Evolutionary conservation across 2,329 filamentous ascomycete genomes (phyloP), one percentile per base, ranked within the genome.

Genomic region (Cercospora sp.): DNA sequence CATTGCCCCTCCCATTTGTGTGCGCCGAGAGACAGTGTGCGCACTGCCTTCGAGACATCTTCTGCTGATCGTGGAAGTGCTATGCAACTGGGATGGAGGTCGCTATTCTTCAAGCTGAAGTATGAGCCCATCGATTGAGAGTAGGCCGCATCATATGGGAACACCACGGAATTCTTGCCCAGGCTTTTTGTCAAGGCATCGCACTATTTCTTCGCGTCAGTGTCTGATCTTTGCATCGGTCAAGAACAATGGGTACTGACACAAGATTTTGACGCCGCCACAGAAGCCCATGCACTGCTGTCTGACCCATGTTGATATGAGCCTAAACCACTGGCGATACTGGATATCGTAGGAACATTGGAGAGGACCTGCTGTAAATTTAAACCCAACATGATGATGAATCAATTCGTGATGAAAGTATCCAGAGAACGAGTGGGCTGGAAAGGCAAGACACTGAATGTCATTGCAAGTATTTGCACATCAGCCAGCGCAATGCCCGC

Each of bases 71-170:
- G 65, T n/a, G 73, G 72, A 5, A 63, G 57, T 28, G 73, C 40
- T 21, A 75, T 60, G 43, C 72, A 75, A n/a, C 66, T 53, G 8
- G 73, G 72, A 21, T 65, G 24, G 3, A 72, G 32, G 5, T 49
- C 59, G 28, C 57, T 61, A 43, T 72, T 72, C 30, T 73, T 71
- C n/a, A 64, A 32, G 40, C 68, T 71, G 70, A 73, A 74, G 64
- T 74, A 74, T 12, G 71, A 73, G 8, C 67, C 61, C 9, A 73
- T 49, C 1, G 73, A 73, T 6, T 61, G 43, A 24, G 70, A 68
- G 62, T 74, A 74, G 16, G 63, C 63, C 9, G 63, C 51, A 13
- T 37, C 63, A 13, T 66, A 51, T 24, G 72, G 63, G 26, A 66
- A 66, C 1, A 60, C 65, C 57, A 69, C 65, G 13, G 34, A 53